These are phyloP conservation scores for Fomes fomentarius DNA, from an alignment of 1,284 basidiomycete genomes.

Conservation along the genomic window DNA sequence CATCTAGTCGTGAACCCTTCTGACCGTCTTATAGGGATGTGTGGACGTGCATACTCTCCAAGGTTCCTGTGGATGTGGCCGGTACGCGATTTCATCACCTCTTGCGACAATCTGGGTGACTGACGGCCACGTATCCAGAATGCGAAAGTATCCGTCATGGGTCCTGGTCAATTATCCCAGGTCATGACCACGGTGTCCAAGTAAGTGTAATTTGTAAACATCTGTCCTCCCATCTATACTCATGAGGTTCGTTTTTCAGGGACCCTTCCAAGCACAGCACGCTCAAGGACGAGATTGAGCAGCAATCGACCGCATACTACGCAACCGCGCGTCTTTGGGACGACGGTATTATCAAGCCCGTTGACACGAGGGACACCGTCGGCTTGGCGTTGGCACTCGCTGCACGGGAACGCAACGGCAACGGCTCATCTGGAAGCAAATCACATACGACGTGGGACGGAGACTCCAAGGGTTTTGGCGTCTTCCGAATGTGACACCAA, in stretches of 20 bases:
- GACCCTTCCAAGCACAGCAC: constrained; percentile 76
- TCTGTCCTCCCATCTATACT: neutral
- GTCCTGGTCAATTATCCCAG: constrained; percentile 87
- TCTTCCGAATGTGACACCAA: constrained; percentile 91
- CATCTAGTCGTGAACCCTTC: neutral
- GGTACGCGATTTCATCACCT: constrained; percentile 49
- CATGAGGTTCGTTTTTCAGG: constrained; percentile 41
- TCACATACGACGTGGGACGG: constrained; percentile 71
- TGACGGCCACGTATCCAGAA: constrained; percentile 56
- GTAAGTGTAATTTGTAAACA: constrained; percentile 41
- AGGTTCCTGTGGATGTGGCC: constrained; percentile 99
- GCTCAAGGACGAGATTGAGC: constrained; percentile 83
- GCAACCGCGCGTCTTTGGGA: constrained; percentile 93
- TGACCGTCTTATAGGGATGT: constrained; percentile 63
- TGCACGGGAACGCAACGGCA: constrained; percentile 45
- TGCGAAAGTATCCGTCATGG: constrained; percentile 96
- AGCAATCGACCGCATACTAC: constrained; percentile 85
- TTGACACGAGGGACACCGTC: constrained; percentile 88
- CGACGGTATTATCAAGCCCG: constrained; percentile 91
- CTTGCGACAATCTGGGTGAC: neutral
- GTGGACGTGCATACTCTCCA: constrained; percentile 90
- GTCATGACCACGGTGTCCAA: constrained; percentile 92
- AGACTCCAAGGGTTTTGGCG: constrained; percentile 78
- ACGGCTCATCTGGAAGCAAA: constrained; percentile 18
- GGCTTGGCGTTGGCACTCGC: constrained; percentile 85